A percentile compares a stretch with the other conserved stretches of the same genome.
phyloP scores from a whole-genome alignment of 2,329 filamentous ascomycete species.

The Macrophomina tecta region DNA sequence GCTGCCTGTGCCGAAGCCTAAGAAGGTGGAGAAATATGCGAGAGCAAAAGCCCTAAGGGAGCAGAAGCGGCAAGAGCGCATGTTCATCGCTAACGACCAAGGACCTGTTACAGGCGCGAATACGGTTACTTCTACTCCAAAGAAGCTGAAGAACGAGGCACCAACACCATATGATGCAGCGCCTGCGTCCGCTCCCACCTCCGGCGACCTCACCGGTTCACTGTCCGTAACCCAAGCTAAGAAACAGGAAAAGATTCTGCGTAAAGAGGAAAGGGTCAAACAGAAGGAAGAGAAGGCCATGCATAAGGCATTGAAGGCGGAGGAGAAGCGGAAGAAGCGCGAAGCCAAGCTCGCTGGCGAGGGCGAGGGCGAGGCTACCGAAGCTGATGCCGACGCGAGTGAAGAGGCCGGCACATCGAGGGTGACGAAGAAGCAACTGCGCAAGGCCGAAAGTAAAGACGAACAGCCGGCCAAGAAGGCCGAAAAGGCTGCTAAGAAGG shows the following conservation, averaged over 20 bases:
- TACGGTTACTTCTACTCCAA: constrained; percentile 1
- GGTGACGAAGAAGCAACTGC: constrained; percentile 35
- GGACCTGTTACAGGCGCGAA: constrained; percentile 1
- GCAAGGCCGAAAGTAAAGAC: constrained; percentile 38
- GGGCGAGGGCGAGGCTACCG: constrained; percentile 1
- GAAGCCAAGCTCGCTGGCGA: constrained; percentile 39
- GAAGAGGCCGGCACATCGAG: not conserved
- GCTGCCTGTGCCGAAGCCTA: not conserved
- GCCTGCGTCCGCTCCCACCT: not conserved
- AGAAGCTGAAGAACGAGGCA: constrained; percentile 11
- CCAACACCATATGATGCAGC: not conserved
- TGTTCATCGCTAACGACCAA: not conserved
- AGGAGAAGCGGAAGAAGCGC: constrained; percentile 24
- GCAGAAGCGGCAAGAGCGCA: not conserved
- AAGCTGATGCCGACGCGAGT: not conserved
- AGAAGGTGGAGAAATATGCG: constrained; percentile 1
- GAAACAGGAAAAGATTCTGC: constrained; percentile 46
- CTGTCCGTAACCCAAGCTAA: constrained; percentile 30
- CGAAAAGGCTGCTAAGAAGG: constrained; percentile 29
- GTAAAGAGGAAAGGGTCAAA: constrained; percentile 33
- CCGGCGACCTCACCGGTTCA: not conserved
- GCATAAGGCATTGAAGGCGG: constrained; percentile 27
- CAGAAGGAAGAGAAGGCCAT: constrained; percentile 22
- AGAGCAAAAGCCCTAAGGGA: not conserved
- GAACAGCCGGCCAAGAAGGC: constrained; percentile 29